phyloP scores from a whole-genome alignment of 805 yeast species.

The Starmera quercuum region DNA sequence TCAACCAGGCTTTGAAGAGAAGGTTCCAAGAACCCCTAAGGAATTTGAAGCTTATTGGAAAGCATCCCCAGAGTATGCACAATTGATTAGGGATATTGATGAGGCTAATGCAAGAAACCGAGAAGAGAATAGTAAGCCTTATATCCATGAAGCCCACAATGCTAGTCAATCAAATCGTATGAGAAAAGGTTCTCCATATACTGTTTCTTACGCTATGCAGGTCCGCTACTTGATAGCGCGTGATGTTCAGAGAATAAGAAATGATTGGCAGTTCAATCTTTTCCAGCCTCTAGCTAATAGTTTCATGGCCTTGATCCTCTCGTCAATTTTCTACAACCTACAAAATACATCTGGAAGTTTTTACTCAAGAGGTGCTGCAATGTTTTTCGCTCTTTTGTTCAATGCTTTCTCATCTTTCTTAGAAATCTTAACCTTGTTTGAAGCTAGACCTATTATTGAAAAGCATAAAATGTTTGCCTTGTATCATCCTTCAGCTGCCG shows the following conservation, averaged over 20 bases:
- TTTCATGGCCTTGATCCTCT: slow-evolving; percentile 41
- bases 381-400: slow-evolving; percentile 57
- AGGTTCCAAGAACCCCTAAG: slow-evolving; percentile 43
- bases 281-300: slow-evolving; percentile 37
- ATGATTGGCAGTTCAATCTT: slow-evolving; percentile 38
- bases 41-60: slow-evolving; percentile 49
- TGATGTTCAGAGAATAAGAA: slow-evolving; percentile 35
- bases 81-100: slow-evolving; percentile 37
- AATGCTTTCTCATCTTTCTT: slow-evolving; percentile 50
- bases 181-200: slow-evolving; percentile 36
- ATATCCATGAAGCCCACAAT: slow-evolving; percentile 30
- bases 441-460: slow-evolving; percentile 50
- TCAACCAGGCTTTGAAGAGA: slow-evolving; percentile 33
- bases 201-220: slow-evolving; percentile 41
- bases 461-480: slow-evolving; percentile 50
- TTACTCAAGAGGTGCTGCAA: slow-evolving; percentile 46
- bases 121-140: slow-evolving; percentile 26
- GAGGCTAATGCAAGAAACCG: slow-evolving; percentile 25
- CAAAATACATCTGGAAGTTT: slow-evolving; percentile 32
- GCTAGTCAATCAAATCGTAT: slow-evolving; percentile 40
- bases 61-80: slow-evolving; percentile 32
- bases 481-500: slow-evolving; percentile 55
- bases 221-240: slow-evolving; percentile 33
- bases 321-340: slow-evolving; percentile 47
- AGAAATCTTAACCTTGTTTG: slow-evolving; percentile 45